phyloP scores from a whole-genome alignment of 768 basidiomycete species.

The Tricholoma sp. region DNA sequence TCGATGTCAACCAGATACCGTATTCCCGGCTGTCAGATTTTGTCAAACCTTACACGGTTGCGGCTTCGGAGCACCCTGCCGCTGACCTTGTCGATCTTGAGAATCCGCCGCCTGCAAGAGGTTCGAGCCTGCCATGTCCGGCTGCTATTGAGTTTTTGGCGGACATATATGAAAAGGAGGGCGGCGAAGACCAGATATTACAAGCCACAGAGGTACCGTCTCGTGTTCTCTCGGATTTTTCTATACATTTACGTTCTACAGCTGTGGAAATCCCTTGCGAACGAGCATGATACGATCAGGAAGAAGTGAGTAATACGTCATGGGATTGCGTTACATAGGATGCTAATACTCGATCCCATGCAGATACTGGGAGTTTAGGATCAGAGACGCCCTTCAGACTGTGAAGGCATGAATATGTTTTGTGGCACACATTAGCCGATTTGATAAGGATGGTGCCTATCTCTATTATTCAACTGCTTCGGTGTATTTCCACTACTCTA shows the following conservation, averaged over 20 bases:
- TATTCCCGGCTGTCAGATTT: slow-evolving; percentile 54
- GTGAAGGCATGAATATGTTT: slow-evolving; percentile 4
- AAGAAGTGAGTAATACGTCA: slow-evolving; percentile 48
- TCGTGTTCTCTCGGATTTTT: background rate
- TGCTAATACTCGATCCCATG: background rate
- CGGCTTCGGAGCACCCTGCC: slow-evolving; percentile 17
- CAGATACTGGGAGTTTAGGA: slow-evolving; percentile 80
- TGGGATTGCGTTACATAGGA: background rate
- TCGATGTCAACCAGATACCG: slow-evolving; percentile 56
- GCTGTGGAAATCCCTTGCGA: slow-evolving; percentile 69
- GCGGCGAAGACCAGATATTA: slow-evolving; percentile 37
- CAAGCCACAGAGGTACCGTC: slow-evolving; percentile 46
- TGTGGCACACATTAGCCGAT: background rate
- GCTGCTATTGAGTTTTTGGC: slow-evolving; percentile 85
- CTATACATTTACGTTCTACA: slow-evolving; percentile 20
- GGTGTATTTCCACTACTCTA: background rate
- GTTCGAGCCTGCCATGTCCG: slow-evolving; percentile 70
- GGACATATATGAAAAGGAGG: slow-evolving; percentile 61
- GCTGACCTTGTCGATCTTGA: slow-evolving; percentile 64
- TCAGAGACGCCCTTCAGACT: slow-evolving; percentile 39
- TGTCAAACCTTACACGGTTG: slow-evolving; percentile 57
- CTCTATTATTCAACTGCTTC: background rate
- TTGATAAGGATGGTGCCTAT: background rate
- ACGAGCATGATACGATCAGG: slow-evolving; percentile 68
- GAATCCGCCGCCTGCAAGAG: slow-evolving; percentile 59